Evolutionary conservation across 768 basidiomycete species (phyloP).

Genomic region (Chalciporus piperatus): DNA sequence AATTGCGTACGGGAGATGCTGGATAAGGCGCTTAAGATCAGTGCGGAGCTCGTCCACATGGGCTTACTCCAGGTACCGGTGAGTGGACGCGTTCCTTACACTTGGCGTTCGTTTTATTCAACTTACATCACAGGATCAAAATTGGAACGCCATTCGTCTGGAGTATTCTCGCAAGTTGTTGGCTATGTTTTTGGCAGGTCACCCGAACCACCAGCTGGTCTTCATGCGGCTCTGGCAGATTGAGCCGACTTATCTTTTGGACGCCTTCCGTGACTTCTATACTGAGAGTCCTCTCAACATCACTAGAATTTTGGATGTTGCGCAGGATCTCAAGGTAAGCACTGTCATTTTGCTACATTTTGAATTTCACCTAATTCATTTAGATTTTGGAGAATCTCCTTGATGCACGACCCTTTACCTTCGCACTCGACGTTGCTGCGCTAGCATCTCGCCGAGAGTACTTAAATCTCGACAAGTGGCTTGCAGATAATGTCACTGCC

Average conservation of each 20-base stretch:
- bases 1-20: constrained; percentile 85
- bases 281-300: constrained; percentile 90
- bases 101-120: background rate
- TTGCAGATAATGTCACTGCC: constrained; percentile 78
- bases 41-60: constrained; percentile 92
- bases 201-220: constrained; percentile 93
- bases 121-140: constrained; percentile 50
- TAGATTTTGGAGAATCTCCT: constrained; percentile 92
- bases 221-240: constrained; percentile 97
- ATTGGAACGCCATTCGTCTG: constrained; percentile 85
- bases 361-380: constrained; percentile 3
- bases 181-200: constrained; percentile 86
- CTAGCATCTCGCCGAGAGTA: constrained; percentile 91
- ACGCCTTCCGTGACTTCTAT: constrained; percentile 90
- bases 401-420: constrained; percentile 82
- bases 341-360: background rate
- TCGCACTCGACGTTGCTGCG: constrained; percentile 92
- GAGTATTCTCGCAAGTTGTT: constrained; percentile 85
- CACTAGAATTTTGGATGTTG: constrained; percentile 91
- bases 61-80: constrained; percentile 89
- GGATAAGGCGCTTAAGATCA: constrained; percentile 90
- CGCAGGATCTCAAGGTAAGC: constrained; percentile 87
- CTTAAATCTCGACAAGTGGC: constrained; percentile 95
- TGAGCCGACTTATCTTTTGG: constrained; percentile 79
- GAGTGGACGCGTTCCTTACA: constrained; percentile 31